Evolutionary conservation across 2,329 filamentous ascomycete species (phyloP).

Genomic region (Fusarium tanahbumbuense): DNA sequence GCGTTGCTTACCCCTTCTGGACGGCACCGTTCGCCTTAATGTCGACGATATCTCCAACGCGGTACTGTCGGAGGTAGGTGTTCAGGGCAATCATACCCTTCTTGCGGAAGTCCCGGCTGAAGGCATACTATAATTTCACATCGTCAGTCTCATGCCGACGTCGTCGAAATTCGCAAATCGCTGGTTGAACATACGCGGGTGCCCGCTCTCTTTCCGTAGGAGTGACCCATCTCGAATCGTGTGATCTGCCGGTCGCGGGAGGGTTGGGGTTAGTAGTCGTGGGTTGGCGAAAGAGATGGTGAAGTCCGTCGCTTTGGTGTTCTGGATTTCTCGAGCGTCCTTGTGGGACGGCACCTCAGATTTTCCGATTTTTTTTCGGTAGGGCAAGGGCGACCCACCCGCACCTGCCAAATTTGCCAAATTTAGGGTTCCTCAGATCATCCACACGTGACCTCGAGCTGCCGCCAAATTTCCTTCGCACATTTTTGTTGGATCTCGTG

Average conservation of each 20-base stretch:
- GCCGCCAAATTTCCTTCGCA: constrained; percentile 52
- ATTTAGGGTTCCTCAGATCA: constrained; percentile 50
- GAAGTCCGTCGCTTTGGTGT: constrained; percentile 49
- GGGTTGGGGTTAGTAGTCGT: constrained; percentile 58
- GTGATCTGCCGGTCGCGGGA: constrained; percentile 57
- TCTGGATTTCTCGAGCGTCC: constrained; percentile 53
- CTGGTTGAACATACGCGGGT: constrained; percentile 74
- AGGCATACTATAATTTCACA: constrained; percentile 75
- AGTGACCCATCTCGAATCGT: constrained; percentile 81
- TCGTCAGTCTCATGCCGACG: constrained; percentile 48
- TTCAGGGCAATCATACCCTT: constrained; percentile 93
- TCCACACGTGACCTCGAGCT: constrained; percentile 45
- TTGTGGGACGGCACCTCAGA: constrained; percentile 54
- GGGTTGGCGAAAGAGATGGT: constrained; percentile 53
- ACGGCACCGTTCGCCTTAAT: constrained; percentile 99
- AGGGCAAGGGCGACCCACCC: constrained; percentile 49
- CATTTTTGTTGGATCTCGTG: constrained; percentile 46
- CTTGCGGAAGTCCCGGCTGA: constrained; percentile 93
- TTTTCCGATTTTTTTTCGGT: constrained; percentile 53
- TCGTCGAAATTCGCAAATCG: constrained; percentile 30
- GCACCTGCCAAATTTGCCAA: constrained; percentile 3
- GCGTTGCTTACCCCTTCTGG: constrained; percentile 85
- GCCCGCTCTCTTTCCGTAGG: constrained; percentile 86
- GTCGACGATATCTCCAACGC: constrained; percentile 98
- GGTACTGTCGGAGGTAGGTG: constrained; percentile 95